Conservation (phyloP, 2,329 filamentous ascomycete species). For the Alternaria angustiovoidea region DNA sequence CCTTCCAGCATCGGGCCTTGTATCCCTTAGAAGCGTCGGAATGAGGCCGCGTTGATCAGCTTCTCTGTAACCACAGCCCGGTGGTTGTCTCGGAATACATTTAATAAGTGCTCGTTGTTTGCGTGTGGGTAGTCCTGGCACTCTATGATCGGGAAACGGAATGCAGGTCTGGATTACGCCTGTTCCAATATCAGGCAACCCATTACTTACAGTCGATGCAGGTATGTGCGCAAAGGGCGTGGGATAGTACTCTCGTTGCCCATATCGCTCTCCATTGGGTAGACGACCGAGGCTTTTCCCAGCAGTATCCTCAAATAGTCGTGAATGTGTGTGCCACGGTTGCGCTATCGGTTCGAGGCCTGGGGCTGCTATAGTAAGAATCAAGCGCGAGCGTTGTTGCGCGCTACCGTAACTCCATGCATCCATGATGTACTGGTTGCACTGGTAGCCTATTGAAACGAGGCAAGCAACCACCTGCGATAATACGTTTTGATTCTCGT, state of each 20-base stretch:
- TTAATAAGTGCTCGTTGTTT: conserved; percentile 58
- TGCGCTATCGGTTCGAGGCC: conserved; percentile 64
- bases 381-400: conserved; percentile 72
- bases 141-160: conserved; percentile 72
- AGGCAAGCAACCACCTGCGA: conserved; percentile 76
- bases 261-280: conserved; percentile 59
- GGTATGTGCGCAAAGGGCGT: conserved; percentile 69
- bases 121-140: conserved; percentile 24
- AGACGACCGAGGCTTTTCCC: conserved; percentile 60
- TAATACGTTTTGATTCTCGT: conserved; percentile 69
- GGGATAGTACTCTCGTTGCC: conserved; percentile 57
- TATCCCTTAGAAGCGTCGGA: conserved; percentile 30
- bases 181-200: conserved; percentile 71
- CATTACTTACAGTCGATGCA: conserved; percentile 62
- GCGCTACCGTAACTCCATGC: conserved; percentile 73
- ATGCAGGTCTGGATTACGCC: conserved; percentile 69
- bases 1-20: conserved; percentile 31
- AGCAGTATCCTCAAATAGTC: conserved; percentile 53
- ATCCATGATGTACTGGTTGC: conserved; percentile 72
- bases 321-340: conserved; percentile 70
- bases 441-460: conserved; percentile 80
- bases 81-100: conserved; percentile 66
- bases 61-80: conserved; percentile 36
- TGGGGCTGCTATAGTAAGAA: conserved; percentile 75
- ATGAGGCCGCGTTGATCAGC: conserved; percentile 51